Evolutionary conservation across 352 stramenopile species (phyloP).

Genomic region (Globisporangium nagaii): DNA sequence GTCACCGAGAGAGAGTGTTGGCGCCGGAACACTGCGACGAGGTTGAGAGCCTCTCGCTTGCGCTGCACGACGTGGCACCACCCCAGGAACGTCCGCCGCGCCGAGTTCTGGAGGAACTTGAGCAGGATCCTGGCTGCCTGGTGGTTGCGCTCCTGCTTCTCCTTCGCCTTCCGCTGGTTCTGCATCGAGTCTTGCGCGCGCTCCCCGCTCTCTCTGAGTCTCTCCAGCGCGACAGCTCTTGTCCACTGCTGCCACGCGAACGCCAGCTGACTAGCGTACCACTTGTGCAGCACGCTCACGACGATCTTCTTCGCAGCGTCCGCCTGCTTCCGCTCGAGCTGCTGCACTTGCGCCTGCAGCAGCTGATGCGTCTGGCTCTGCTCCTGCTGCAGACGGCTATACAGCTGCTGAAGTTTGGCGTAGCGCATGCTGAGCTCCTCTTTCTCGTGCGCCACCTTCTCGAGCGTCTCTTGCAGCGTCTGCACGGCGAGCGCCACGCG

Average conservation of each 20-base stretch:
- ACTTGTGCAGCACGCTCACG: conserved; percentile 19
- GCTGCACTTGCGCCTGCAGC: conserved; percentile 17
- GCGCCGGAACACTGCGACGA: not conserved
- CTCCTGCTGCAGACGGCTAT: conserved; percentile 26
- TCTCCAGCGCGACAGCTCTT: not conserved
- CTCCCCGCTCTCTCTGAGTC: conserved; percentile 6
- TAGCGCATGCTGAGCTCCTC: conserved; percentile 51
- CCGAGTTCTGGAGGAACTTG: not conserved
- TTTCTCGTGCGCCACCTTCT: conserved; percentile 54
- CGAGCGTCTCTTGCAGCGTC: conserved; percentile 52
- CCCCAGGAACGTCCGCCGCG: not conserved
- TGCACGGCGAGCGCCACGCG: conserved; percentile 41
- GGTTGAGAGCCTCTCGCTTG: not conserved
- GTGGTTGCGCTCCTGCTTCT: conserved; percentile 1
- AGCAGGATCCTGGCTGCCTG: not conserved
- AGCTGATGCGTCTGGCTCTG: conserved; percentile 13
- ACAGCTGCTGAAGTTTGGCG: conserved; percentile 28
- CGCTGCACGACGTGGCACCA: not conserved
- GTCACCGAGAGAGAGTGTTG: not conserved
- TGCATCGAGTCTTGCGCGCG: not conserved
- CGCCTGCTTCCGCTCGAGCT: conserved; percentile 11
- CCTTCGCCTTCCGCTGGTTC: not conserved
- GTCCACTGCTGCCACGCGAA: conserved; percentile 40
- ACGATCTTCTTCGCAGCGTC: conserved; percentile 23
- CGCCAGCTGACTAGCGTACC: conserved; percentile 25